Percentiles rank a stretch among this genome's conserved stretches.
Conservation (phyloP, 495 filamentous ascomycete species). For the Umbilicaria muhlenbergii region DNA sequence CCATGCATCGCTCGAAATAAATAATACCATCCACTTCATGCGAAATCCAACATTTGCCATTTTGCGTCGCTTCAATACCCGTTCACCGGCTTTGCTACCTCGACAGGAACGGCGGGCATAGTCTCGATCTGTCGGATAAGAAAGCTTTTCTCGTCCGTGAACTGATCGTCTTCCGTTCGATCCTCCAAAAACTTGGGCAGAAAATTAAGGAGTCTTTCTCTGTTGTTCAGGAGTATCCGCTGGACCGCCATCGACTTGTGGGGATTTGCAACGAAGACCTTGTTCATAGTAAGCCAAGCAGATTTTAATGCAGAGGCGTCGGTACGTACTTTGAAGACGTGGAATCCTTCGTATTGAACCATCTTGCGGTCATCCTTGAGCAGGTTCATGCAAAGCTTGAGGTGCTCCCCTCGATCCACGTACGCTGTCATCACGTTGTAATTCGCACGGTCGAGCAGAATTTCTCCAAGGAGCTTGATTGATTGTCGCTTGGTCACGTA, state of each 20-base stretch:
- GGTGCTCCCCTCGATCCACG: constrained; percentile 83
- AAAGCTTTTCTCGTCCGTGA: constrained; percentile 94
- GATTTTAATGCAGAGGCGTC: background rate
- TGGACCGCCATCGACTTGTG: constrained; percentile 91
- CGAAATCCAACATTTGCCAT: too few relatives aligned
- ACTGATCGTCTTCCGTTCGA: constrained; percentile 93
- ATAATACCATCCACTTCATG: too few relatives aligned
- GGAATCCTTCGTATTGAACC: constrained; percentile 98
- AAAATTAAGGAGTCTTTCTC: constrained; percentile 77
- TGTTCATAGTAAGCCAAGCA: background rate
- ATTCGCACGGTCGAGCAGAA: constrained; percentile 85
- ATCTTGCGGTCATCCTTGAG: constrained; percentile 89
- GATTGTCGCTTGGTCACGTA: constrained; percentile 98
- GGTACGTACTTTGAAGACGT: constrained; percentile 77
- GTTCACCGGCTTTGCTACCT: constrained; percentile 16
- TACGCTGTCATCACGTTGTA: constrained; percentile 97
- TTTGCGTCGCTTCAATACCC: too few relatives aligned
- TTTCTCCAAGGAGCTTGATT: constrained; percentile 91
- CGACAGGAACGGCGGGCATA: constrained; percentile 51
- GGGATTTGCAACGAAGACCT: constrained; percentile 95
- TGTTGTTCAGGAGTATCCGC: constrained; percentile 89
- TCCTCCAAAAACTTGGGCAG: constrained; percentile 86
- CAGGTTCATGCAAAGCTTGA: constrained; percentile 97
- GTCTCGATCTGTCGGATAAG: constrained; percentile 85
- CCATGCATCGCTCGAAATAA: too few relatives aligned